Evolutionary conservation across 495 filamentous ascomycete genomes (phyloP).

Genomic region (Saxophila tyrrhenica): DNA sequence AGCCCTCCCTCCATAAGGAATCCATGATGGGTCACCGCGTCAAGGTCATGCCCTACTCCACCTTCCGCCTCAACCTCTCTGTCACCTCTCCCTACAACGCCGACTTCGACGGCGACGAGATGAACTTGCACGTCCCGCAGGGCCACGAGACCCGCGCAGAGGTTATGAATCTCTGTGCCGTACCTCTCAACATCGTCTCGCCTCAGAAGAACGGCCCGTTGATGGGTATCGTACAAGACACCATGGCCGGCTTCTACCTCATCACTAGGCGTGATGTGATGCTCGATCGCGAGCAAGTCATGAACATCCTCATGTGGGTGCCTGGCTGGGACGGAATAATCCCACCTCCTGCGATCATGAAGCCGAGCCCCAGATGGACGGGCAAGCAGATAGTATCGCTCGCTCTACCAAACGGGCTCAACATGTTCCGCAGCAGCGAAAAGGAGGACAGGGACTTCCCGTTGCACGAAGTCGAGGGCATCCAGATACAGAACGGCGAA

Average conservation of each 20-base stretch:
- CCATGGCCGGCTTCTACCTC: slow-evolving; percentile 92
- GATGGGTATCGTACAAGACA: slow-evolving; percentile 99
- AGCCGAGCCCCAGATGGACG: slow-evolving; percentile 90
- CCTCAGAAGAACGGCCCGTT: slow-evolving; percentile 93
- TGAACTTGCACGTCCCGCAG: slow-evolving; percentile 99
- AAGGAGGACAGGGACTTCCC: slow-evolving; percentile 33
- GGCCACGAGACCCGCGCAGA: slow-evolving; percentile 92
- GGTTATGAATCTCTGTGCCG: slow-evolving; percentile 84
- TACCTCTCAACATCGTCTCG: slow-evolving; percentile 93
- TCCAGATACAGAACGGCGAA: slow-evolving; percentile 77
- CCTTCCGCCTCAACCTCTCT: slow-evolving; percentile 91
- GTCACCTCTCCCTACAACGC: slow-evolving; percentile 98
- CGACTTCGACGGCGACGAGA: slow-evolving; percentile 99
- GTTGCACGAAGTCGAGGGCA: slow-evolving; percentile 56
- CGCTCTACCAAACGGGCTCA: slow-evolving; percentile 77
- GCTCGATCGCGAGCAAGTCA: slow-evolving; percentile 76
- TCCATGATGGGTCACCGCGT: slow-evolving; percentile 99
- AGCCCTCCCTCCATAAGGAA: slow-evolving; percentile 97
- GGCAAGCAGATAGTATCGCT: slow-evolving; percentile 96
- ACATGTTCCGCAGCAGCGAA: slow-evolving; percentile 55
- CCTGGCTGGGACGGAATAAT: slow-evolving; percentile 95
- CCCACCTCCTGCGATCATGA: slow-evolving; percentile 79
- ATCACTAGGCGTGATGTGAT: slow-evolving; percentile 88
- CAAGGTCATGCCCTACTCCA: slow-evolving; percentile 96
- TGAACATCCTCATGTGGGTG: slow-evolving; percentile 94